A percentile compares a stretch with the other conserved stretches of the same genome.
phyloP scores from a whole-genome alignment of 1,139 yeast species.

The Geotrichum histeridarum region DNA sequence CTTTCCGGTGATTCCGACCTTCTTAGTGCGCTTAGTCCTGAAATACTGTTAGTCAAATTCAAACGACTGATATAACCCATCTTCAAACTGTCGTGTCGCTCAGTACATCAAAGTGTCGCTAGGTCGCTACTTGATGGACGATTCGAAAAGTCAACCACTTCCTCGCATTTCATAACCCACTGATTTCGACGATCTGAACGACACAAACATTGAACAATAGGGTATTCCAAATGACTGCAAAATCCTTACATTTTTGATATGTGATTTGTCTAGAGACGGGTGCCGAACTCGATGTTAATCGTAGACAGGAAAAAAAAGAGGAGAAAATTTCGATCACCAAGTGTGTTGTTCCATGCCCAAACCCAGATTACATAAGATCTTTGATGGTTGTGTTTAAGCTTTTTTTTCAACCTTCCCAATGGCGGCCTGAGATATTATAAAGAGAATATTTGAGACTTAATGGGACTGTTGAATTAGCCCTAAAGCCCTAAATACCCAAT shows the following conservation, averaged over 20 bases:
- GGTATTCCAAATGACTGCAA: background rate
- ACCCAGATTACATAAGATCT: background rate
- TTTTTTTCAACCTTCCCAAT: background rate
- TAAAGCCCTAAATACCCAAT: constrained; percentile 12
- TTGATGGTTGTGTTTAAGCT: background rate
- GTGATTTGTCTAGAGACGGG: constrained; percentile 13
- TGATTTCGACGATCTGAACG: no score
- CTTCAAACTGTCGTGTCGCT: no score
- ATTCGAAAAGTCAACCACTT: no score
- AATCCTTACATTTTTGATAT: constrained; percentile 16
- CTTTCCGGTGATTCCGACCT: constrained; percentile 99
- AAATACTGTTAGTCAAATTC: background rate
- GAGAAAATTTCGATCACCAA: constrained; percentile 9
- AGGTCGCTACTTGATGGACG: no score
- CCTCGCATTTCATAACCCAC: background rate
- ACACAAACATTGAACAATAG: no score
- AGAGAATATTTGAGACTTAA: background rate
- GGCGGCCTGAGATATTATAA: background rate
- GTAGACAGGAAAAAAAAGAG: constrained; percentile 7
- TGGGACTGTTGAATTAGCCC: constrained; percentile 5
- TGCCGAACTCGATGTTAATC: constrained; percentile 16
- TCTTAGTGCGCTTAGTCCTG: constrained; percentile 99
- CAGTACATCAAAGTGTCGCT: no score
- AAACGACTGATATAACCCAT: no score
- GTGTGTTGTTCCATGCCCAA: background rate